A percentile compares a stretch with the other conserved stretches of the same genome.
phyloP scores from a whole-genome alignment of 768 basidiomycete genomes.

The Pisolithus marmoratus region DNA sequence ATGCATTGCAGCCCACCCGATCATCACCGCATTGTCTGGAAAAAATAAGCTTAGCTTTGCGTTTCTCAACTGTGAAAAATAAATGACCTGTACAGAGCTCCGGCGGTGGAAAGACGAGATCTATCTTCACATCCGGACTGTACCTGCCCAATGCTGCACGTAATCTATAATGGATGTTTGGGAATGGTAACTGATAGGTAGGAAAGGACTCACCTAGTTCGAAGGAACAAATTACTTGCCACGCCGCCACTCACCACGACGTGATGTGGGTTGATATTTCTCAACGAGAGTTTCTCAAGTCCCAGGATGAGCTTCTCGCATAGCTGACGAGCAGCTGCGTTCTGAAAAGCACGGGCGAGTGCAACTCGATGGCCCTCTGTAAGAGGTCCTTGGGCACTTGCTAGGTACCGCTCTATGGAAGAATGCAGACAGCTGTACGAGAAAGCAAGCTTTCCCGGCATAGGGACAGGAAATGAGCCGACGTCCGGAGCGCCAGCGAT shows the following conservation, averaged over 20 bases:
- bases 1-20: conserved; percentile 86
- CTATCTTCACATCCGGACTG: conserved; percentile 30
- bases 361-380: conserved; percentile 28
- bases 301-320: conserved; percentile 57
- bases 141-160: conserved; percentile 21
- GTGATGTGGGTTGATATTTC: conserved; percentile 42
- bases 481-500: conserved; percentile 24
- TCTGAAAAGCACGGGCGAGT: conserved; percentile 70
- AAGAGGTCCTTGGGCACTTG: conserved; percentile 28
- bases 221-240: conserved; percentile 74
- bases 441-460: conserved; percentile 56
- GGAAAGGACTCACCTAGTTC: conserved; percentile 45
- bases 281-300: conserved; percentile 37
- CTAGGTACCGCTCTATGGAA: conserved; percentile 55
- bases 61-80: background rate
- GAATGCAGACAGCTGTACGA: conserved; percentile 80
- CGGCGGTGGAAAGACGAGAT: conserved; percentile 68
- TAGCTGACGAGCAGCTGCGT: conserved; percentile 64
- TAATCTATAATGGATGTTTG: conserved; percentile 24
- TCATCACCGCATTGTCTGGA: conserved; percentile 94
- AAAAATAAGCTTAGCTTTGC: background rate
- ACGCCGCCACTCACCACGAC: conserved; percentile 92
- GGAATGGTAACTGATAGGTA: background rate
- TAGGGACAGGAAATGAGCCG: conserved; percentile 41
- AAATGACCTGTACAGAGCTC: conserved; percentile 72